Base-by-base conservation (phyloP, 2,329 filamentous ascomycete genomes). In the Colletotrichum incanum region DNA sequence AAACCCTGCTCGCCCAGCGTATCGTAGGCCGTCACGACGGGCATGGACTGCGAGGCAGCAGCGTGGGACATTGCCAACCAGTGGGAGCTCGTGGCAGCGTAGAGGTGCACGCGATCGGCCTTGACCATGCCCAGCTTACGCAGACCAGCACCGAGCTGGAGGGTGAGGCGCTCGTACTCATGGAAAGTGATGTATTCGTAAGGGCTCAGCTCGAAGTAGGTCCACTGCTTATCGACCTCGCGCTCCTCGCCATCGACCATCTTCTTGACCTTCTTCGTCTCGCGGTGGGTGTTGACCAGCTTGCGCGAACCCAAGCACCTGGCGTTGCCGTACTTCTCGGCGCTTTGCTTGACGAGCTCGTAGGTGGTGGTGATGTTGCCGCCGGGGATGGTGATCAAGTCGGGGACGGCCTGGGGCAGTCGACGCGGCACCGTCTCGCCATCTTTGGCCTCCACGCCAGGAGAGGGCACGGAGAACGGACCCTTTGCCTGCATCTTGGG, bases 231-330 rank as follows among this genome's bases (percentile, higher is more conserved):
- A 81, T 96, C 93, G 37, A 95, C 89, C 82, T 95, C 90, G 78
- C 89, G 85, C 86, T 96, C 92, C 78, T 92, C 88, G 75, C 94
- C 94, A 80, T 96, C 93, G 55, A 97, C 86, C 70, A 95, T 88
- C 88, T 95, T 96, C 89, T 96, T 96, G 81, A 97, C 86, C 87
- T 94, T 96, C 87, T 96, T 97, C 78, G 90, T 93, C 84, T 97
- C 94, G 76, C 92, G 88, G 81, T 96, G 94, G 45, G 91, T 92
- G 82, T 92, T 89, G 82, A 97, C 84, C 72, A 96, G 87, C 80
- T 89, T 92, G 75, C 94, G 91, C 76, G 89, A 91, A 73, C 93
- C 94, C 75, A 93, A 84, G 71, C 88, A 88, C 80, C 91, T 91
- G 68, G 87, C 84, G 77, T 93, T 91, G 65, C 91, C 91, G 79